Evolutionary conservation across 768 basidiomycete genomes (phyloP).

Genomic region (Pisolithus orientalis): DNA sequence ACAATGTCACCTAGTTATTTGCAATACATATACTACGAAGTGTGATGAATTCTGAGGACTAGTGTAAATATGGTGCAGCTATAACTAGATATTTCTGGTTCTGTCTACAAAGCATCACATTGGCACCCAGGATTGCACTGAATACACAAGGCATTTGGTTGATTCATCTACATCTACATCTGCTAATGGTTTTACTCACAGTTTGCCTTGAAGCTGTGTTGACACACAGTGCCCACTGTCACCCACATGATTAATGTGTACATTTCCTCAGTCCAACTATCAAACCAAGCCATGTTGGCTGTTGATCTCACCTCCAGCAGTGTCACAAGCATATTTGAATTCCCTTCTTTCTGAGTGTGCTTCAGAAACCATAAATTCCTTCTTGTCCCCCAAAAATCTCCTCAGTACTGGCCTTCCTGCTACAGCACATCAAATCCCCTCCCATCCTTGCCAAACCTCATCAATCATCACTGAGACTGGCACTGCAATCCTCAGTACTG

Average conservation of each 20-base stretch:
- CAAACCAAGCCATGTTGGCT: conserved; percentile 1
- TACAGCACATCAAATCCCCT: too few relatives aligned
- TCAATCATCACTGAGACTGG: conserved; percentile 97
- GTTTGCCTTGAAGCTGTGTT: conserved; percentile 42
- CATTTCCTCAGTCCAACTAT: conserved; percentile 18
- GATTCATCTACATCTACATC: conserved; percentile 9
- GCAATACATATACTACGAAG: too few relatives aligned
- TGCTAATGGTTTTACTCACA: not conserved
- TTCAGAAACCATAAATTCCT: conserved; percentile 82
- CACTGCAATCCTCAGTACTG: conserved; percentile 84
- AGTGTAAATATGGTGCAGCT: too few relatives aligned
- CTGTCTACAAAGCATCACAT: conserved; percentile 19
- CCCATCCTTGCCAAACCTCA: conserved; percentile 77
- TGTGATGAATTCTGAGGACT: too few relatives aligned
- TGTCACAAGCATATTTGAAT: conserved; percentile 56
- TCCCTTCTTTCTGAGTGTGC: conserved; percentile 83
- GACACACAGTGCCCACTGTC: conserved; percentile 44
- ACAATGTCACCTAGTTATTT: too few relatives aligned
- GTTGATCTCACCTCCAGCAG: conserved; percentile 38
- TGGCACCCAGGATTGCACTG: conserved; percentile 70
- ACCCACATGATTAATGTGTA: conserved; percentile 44
- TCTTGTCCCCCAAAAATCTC: too few relatives aligned
- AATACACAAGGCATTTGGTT: conserved; percentile 56
- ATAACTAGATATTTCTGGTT: too few relatives aligned
- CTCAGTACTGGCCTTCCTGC: too few relatives aligned